Evolutionary conservation across 2,329 filamentous ascomycete genomes (phyloP).

Genomic region (Emmonsia crescens): DNA sequence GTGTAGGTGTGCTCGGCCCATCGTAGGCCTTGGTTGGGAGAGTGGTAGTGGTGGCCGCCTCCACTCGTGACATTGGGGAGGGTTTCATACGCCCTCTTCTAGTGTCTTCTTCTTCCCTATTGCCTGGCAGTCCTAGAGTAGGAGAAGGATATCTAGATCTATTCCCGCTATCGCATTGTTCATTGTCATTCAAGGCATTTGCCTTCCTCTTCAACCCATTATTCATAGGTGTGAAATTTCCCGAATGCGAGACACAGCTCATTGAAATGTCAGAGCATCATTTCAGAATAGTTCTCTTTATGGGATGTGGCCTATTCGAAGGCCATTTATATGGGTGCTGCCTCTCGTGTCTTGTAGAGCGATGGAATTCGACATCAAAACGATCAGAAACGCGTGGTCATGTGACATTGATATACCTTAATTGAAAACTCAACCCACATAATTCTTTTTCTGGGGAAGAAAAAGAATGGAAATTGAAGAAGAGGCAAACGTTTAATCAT

Average conservation of each 20-base stretch:
- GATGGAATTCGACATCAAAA: neutral
- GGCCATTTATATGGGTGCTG: neutral
- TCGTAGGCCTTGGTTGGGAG: slow-evolving; percentile 6
- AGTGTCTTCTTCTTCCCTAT: neutral
- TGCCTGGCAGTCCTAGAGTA: too few species aligned
- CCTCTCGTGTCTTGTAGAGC: neutral
- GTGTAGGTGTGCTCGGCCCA: neutral
- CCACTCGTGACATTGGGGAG: neutral
- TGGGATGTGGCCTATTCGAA: neutral
- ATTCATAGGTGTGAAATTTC: neutral
- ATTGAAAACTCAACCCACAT: neutral
- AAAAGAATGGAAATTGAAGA: neutral
- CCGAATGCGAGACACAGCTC: neutral
- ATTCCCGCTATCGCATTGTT: neutral
- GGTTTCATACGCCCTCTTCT: neutral
- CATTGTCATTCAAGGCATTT: slow-evolving; percentile 2
- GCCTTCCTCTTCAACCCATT: slow-evolving; percentile 11
- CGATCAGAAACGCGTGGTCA: neutral
- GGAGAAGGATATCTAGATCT: neutral
- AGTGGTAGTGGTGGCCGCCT: neutral
- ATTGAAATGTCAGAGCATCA: neutral
- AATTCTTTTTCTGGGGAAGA: neutral
- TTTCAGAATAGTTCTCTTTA: neutral
- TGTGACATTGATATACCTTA: neutral
- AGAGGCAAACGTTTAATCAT: neutral